These are phyloP conservation scores for Apium graveolens DNA, from an alignment of 129 eudicot genomes.

Conservation along the genomic window DNA sequence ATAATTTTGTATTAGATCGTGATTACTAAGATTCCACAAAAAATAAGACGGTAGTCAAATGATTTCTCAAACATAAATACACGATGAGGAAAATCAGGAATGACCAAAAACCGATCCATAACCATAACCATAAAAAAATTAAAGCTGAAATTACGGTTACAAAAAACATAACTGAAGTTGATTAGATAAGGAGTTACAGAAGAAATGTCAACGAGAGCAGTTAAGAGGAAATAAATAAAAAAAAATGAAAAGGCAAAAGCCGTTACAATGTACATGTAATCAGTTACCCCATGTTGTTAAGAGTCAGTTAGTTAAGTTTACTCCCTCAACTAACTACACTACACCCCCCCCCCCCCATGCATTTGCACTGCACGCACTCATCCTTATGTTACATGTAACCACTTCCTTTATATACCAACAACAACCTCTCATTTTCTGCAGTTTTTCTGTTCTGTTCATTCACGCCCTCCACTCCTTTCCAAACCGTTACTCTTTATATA, in stretches of 20 bases:
- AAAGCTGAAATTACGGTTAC: background rate
- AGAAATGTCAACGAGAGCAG: background rate
- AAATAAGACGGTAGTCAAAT: too few species aligned
- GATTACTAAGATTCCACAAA: too few species aligned
- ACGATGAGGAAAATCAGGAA: background rate
- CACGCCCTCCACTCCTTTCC: conserved; percentile 4
- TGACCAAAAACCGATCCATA: background rate
- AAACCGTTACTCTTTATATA: background rate
- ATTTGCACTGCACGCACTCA: conserved; percentile 6
- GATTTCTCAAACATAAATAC: too few species aligned
- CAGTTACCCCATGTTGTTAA: background rate
- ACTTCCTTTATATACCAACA: background rate
- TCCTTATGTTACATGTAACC: background rate
- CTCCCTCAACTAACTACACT: conserved; percentile 7
- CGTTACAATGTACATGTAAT: conserved; percentile 12
- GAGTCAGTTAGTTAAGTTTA: conserved; percentile 10
- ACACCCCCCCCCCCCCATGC: too few species aligned
- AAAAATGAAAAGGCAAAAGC: too few species aligned
- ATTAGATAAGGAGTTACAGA: background rate
- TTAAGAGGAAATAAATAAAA: background rate
- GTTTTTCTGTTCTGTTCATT: conserved; percentile 9
- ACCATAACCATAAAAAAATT: background rate
- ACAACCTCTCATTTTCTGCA: background rate
- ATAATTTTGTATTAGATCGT: too few species aligned
- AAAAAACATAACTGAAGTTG: background rate